Percentiles rank a stretch among this genome's conserved stretches.
These are phyloP conservation scores for Leucosporidium yakuticum DNA, from an alignment of 768 basidiomycete species.

Conservation along the genomic window DNA sequence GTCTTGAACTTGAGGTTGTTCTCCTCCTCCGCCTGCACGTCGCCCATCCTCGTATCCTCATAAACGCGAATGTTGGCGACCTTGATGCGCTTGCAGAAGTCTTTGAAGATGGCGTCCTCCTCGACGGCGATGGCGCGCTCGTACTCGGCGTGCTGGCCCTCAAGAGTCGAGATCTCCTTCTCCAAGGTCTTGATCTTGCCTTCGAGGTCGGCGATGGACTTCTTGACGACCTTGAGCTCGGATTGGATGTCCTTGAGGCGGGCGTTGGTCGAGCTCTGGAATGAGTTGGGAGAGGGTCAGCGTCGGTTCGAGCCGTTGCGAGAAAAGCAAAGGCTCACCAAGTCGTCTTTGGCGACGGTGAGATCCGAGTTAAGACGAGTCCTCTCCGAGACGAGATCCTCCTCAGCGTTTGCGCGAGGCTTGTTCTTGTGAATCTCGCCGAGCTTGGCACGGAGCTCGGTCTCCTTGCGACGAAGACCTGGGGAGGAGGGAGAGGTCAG, in stretches of 20 bases:
- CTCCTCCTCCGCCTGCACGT: constrained; percentile 81
- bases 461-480: constrained; percentile 60
- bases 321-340: constrained; percentile 51
- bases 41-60: constrained; percentile 81
- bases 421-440: constrained; percentile 77
- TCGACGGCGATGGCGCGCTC: constrained; percentile 60
- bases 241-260: constrained; percentile 71
- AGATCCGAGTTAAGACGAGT: constrained; percentile 71
- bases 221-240: constrained; percentile 73
- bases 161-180: constrained; percentile 52
- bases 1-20: constrained; percentile 74
- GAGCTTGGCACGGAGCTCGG: constrained; percentile 65
- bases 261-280: constrained; percentile 66
- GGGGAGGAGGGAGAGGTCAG: neutral
- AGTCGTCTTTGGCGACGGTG: constrained; percentile 70
- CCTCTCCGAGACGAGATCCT: constrained; percentile 64
- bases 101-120: constrained; percentile 69
- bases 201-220: constrained; percentile 34
- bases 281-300: neutral
- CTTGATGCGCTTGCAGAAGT: constrained; percentile 73
- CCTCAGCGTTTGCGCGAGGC: constrained; percentile 76
- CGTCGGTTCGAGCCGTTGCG: no score
- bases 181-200: constrained; percentile 33
- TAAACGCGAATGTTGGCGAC: constrained; percentile 83
- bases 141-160: constrained; percentile 55